A percentile compares a stretch with the other conserved stretches of the same genome.
Evolutionary conservation across 148 eudicot species (phyloP).

Genomic region (Tetragonia tetragonoides): DNA sequence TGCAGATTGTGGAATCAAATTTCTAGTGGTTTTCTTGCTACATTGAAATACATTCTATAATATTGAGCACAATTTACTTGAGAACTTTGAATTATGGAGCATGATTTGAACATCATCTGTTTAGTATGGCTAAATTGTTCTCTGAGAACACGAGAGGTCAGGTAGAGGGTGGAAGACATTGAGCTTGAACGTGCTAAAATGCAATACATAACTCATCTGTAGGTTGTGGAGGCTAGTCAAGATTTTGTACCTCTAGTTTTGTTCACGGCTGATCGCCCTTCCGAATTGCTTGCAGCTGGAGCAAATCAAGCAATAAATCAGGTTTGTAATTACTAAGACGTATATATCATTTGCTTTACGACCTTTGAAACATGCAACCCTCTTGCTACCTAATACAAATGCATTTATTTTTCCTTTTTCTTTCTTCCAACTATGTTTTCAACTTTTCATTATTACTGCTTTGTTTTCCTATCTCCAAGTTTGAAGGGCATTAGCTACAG

Average conservation of each 20-base stretch:
- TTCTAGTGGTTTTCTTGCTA: neutral
- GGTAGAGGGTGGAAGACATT: neutral
- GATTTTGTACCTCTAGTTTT: constrained; percentile 83
- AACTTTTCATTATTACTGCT: too few relatives aligned
- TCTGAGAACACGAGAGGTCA: neutral
- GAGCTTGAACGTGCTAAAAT: constrained; percentile 7
- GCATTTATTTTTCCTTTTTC: neutral
- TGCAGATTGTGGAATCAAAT: neutral
- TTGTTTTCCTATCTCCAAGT: neutral
- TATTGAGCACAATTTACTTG: neutral
- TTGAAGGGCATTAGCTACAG: neutral
- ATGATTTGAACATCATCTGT: neutral
- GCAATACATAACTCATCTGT: constrained; percentile 17
- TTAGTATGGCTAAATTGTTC: neutral
- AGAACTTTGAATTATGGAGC: neutral
- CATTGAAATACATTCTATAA: too few relatives aligned
- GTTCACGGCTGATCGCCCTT: constrained; percentile 96
- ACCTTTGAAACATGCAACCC: neutral
- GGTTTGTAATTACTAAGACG: constrained; percentile 36
- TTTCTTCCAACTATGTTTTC: neutral
- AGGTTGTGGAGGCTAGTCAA: constrained; percentile 99
- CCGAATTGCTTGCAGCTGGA: constrained; percentile 83
- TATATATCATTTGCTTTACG: neutral
- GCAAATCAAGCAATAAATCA: constrained; percentile 98
- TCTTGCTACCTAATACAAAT: neutral